Conservation (phyloP, 1,284 basidiomycete genomes). For the Neotropicomus parvogracilis region DNA sequence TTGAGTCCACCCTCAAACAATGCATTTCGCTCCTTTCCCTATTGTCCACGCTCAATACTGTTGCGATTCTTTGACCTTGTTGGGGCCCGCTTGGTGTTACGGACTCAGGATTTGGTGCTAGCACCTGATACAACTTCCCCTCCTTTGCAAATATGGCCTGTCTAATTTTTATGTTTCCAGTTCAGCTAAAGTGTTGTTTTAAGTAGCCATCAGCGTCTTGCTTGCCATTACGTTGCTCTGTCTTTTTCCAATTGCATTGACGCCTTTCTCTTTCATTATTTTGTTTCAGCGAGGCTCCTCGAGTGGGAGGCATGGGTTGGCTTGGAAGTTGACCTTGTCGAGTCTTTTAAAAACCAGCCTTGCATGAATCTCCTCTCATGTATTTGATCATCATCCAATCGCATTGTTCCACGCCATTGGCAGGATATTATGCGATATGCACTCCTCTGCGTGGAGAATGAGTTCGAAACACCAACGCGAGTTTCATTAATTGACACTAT, state of each 20-base stretch:
- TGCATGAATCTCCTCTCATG: conserved; percentile 12
- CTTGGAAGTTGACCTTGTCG: conserved; percentile 39
- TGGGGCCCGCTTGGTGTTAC: conserved; percentile 16
- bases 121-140: conserved; percentile 25
- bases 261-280: conserved; percentile 17
- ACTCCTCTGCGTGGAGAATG: not conserved
- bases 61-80: conserved; percentile 9
- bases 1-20: conserved; percentile 10
- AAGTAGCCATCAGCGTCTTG: conserved; percentile 27
- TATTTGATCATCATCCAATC: conserved; percentile 15
- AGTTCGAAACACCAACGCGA: not conserved
- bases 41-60: conserved; percentile 14
- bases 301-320: conserved; percentile 12
- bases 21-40: conserved; percentile 25
- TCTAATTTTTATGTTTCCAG: conserved; percentile 25
- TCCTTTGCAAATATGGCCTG: conserved; percentile 30
- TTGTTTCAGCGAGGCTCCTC: conserved; percentile 15
- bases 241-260: conserved; percentile 15
- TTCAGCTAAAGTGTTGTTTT: conserved; percentile 28
- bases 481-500: conserved; percentile 7
- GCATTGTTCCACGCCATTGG: conserved; percentile 9
- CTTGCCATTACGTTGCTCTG: conserved; percentile 30
- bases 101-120: conserved; percentile 29
- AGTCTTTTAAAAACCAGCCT: conserved; percentile 6
- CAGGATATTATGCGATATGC: too few species aligned